Base-by-base conservation (phyloP, 83 land plant species). In the Picea engelmannii region DNA sequence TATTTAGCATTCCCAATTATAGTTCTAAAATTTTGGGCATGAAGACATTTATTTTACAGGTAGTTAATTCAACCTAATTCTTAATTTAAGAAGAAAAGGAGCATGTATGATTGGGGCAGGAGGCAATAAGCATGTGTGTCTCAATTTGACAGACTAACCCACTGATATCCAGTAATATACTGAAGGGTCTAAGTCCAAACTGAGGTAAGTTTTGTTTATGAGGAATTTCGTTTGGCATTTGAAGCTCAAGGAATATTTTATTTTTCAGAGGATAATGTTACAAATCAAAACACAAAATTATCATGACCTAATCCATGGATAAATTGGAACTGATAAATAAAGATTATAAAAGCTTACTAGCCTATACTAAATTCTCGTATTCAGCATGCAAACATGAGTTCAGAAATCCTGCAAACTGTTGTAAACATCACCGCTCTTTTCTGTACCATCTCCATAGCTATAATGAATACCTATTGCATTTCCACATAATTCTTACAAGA, bases 251-350 rank as follows among this genome's bases (percentile, higher is more conserved):
- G 16, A 13, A 15, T 58, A 49, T 24, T 38, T 74, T 21, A 25
- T 5, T 74, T 74, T 74, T 47, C 25, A 20, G 13, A 74, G 27
- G 2, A 13, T 21, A 49, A 55, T 23, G 58, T 44, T 21, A 47
- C 77, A 74, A 74, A 74, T 49, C 25, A 74, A 49, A 74, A 49
- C 25, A 4, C 5, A 49, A 74, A 74, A 42, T 21, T 74, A 44
- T 21, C 27, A 47, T 74, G 24, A 52, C 27, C 5, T 74, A 42
- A 49, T 47, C 6, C 77, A 74, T 47, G 10, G 7, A 13, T 20
- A 47, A 74, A 44, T 6, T 70, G 49, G 21, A 40, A 70, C 40
- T 6, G 10, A 40, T 27, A 2, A 18, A 70, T 35, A 38, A 8
- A 68, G 9, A 23, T 10, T 74, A 49, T 24, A 74, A 74, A 71